These are phyloP conservation scores for Nemophila menziesii DNA, from an alignment of 257 asterid genomes.

Conservation along the genomic window DNA sequence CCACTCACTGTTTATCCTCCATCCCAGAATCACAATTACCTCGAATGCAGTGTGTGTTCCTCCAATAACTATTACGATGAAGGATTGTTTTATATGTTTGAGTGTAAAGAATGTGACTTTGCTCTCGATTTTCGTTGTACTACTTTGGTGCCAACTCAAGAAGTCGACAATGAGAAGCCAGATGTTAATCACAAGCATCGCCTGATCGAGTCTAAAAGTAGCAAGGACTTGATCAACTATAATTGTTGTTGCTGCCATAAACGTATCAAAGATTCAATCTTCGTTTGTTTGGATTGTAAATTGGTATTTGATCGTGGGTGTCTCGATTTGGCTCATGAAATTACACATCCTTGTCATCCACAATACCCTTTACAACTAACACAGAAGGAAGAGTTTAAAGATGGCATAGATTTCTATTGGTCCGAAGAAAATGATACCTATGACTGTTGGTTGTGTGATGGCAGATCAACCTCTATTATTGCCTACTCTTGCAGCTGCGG, in stretches of 20 bases:
- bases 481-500: neutral
- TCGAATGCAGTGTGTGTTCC: too few relatives aligned
- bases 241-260: neutral
- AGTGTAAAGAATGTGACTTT: too few relatives aligned
- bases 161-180: too few relatives aligned
- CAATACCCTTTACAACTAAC: neutral
- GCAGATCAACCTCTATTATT: too few relatives aligned
- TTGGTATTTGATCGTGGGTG: neutral
- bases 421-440: too few relatives aligned
- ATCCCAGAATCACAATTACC: neutral
- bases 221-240: neutral
- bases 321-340: neutral
- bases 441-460: neutral
- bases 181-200: neutral
- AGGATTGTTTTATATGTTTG: too few relatives aligned
- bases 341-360: slow-evolving; percentile 4
- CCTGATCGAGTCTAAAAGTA: neutral
- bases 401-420: too few relatives aligned
- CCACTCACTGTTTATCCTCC: neutral
- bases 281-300: neutral
- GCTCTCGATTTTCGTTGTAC: too few relatives aligned
- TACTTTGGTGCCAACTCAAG: too few relatives aligned
- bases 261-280: neutral
- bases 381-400: neutral
- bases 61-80: too few relatives aligned